Evolutionary conservation across 2,329 filamentous ascomycete species (phyloP), one percentile per base, ranked within the genome.

Genomic region (Aquanectria penicillioides): DNA sequence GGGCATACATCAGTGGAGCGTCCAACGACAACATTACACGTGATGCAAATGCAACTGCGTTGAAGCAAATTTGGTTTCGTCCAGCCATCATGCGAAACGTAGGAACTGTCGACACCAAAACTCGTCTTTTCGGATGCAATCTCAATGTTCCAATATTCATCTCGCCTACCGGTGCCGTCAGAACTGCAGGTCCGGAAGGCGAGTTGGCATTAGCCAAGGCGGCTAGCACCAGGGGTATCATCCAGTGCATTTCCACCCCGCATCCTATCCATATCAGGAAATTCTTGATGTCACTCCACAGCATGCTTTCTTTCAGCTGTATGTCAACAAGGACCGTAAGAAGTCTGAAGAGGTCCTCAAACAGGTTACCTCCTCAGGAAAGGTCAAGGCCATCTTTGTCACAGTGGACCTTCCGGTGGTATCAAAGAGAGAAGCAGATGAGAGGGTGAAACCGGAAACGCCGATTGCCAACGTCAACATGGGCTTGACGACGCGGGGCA

Each of bases 241-340:
- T 87, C 25, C 85, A 89, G 66, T 84, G 83, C 47, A 77, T 90
- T 37, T 86, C 84, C 13, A 89, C 86, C 11, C 86, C 47, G 86
- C 86, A 1, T 86, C 84, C 1, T 89, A 82, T 63, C 80, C 86
- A 0, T 77, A 87, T 31, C 70, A 78, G 2, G 85, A 88, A 51
- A 82, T 89, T 25, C 74, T 79, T 53, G 62, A 57, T 3, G 64
- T 53, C 10, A 65, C 62, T 0, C 34, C 47, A 4, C 15, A 37
- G 4, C 48, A 59, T 8, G 47, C 60, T 4, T 86, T 87, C 76
- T 87, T 87, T 67, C 86, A 89, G 69, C 77, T 89, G 6, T 89
- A 89, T 65, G 83, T 88, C 47, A 82, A 88, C 71, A 83, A 82
- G 64, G 77, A 86, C 60, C 77, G 84, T 0, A 53, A 69, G 8